Evolutionary conservation across 2,329 filamentous ascomycete species (phyloP).

Genomic region (Cadophora luteo-olivacea): DNA sequence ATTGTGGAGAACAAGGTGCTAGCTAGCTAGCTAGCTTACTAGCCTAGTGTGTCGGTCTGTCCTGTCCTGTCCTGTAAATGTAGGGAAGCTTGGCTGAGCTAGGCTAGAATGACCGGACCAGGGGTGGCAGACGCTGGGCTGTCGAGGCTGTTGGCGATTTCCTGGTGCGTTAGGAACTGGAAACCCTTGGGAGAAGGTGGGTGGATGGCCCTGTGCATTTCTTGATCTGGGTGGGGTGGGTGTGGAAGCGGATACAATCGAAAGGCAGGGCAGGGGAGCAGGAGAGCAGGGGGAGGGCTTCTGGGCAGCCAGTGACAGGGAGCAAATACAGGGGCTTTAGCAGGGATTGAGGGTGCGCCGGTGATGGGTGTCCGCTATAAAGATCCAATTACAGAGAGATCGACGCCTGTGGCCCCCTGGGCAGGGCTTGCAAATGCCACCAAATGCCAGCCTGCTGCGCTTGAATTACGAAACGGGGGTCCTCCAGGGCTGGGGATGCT

Average conservation of each 20-base stretch:
- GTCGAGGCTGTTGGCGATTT: no score
- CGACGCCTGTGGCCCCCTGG: slow-evolving; percentile 28
- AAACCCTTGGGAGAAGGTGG: no score
- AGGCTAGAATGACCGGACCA: background rate
- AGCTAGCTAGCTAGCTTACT: background rate
- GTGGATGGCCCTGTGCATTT: background rate
- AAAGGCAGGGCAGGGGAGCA: background rate
- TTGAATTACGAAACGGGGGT: slow-evolving; percentile 22
- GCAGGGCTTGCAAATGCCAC: slow-evolving; percentile 20
- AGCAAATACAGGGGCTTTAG: slow-evolving; percentile 16
- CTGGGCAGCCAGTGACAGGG: slow-evolving; percentile 22
- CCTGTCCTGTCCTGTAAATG: no score
- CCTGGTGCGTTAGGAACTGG: no score
- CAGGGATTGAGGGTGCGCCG: slow-evolving; percentile 12
- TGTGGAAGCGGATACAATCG: background rate
- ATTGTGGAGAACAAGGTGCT: slow-evolving; percentile 28
- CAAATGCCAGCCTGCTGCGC: slow-evolving; percentile 12
- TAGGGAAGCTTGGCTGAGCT: background rate
- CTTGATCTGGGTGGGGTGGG: background rate
- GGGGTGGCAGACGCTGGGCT: no score
- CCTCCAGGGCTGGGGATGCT: slow-evolving; percentile 13
- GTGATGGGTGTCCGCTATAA: slow-evolving; percentile 16
- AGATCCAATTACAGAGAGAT: slow-evolving; percentile 35
- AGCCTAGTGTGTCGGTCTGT: no score
- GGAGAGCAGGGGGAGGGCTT: background rate